phyloP scores from a whole-genome alignment of 495 filamentous ascomycete genomes.

The Aspergillus panamensis region DNA sequence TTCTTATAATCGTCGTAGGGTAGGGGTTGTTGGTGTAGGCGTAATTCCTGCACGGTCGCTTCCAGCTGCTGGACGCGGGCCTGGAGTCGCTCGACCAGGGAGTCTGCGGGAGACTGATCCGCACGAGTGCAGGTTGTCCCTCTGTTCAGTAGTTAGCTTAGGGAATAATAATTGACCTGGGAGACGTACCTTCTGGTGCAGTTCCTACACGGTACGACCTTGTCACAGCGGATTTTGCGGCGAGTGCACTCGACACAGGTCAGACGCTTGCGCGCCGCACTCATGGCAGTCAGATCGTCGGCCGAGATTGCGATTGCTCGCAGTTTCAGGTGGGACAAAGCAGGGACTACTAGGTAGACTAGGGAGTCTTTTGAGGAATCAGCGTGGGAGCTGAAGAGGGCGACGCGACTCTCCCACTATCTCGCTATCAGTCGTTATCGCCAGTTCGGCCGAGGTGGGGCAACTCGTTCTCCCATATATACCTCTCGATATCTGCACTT shows the following conservation, averaged over 20 bases:
- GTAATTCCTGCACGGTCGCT: slow-evolving; percentile 15
- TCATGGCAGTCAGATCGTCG: slow-evolving; percentile 6
- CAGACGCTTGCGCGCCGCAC: slow-evolving; percentile 21
- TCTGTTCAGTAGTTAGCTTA: slow-evolving; percentile 1
- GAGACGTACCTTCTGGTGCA: slow-evolving; percentile 16
- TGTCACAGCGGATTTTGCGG: slow-evolving; percentile 31
- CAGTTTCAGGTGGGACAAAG: neutral
- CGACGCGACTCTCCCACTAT: neutral
- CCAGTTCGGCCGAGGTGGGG: neutral
- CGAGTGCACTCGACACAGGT: slow-evolving; percentile 30
- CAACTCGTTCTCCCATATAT: neutral
- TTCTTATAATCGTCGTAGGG: neutral
- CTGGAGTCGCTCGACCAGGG: slow-evolving; percentile 20
- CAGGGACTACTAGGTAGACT: no score
- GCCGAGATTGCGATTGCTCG: neutral
- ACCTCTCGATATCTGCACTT: neutral
- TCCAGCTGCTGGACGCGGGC: slow-evolving; percentile 22
- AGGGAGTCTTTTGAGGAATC: slow-evolving; percentile 6
- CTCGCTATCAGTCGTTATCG: neutral
- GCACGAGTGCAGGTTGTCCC: slow-evolving; percentile 16
- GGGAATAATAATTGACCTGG: neutral
- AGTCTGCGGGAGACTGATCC: slow-evolving; percentile 41
- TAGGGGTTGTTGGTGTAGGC: neutral
- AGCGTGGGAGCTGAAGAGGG: neutral
- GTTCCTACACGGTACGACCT: slow-evolving; percentile 28